Base-by-base conservation (phyloP, 495 filamentous ascomycete species). In the Penicillium dipodomyicola region DNA sequence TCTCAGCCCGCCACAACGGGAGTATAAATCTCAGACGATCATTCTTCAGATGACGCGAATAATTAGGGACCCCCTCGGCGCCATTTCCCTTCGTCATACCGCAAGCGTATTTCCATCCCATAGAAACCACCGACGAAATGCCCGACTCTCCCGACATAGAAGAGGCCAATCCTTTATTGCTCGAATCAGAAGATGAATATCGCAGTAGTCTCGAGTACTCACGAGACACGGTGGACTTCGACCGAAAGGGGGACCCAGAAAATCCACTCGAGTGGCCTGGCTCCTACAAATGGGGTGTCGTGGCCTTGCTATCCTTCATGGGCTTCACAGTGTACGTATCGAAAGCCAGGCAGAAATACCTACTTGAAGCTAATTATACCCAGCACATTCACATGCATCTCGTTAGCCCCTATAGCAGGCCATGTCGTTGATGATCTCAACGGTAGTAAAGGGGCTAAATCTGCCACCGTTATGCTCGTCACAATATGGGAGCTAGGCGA, bases 401-500 rank as follows among this genome's bases (percentile, higher is more conserved):
- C 44, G 12, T 9, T 46, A n/a, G 15, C 23, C 23, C 44, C 44
- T 0, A 29, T 46, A 46, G 44, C 44, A 17, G 44, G 44, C 2
- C 22, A 46, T n/a, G 17, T 46, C 11, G 8, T 46, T 29, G 25
- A 46, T 7, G 44, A 46, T 46, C 44, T 46, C 19, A 30, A 46
- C 4, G 44, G 44, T 1, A 15, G 11, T 6, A 2, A 5, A 11
- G 44, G 23, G 44, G 19, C 25, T 27, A 46, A 30, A 15, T 46
- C 44, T 15, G 44, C 44, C 44, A 29, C 44, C 7, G 44, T 46
- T 3, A 29, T 46, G 19, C 44, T 46, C n/a, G 44, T 46, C 5
- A 46, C 44, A 3, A 46, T 46, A 27, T 46, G 44, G 44, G 44
- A 46, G 44, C 44, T 46, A 15, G 44, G 44, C 44, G 44, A 46